Conservation (phyloP, 306 rosid species). For the Gastrolobium bilobum region DNA sequence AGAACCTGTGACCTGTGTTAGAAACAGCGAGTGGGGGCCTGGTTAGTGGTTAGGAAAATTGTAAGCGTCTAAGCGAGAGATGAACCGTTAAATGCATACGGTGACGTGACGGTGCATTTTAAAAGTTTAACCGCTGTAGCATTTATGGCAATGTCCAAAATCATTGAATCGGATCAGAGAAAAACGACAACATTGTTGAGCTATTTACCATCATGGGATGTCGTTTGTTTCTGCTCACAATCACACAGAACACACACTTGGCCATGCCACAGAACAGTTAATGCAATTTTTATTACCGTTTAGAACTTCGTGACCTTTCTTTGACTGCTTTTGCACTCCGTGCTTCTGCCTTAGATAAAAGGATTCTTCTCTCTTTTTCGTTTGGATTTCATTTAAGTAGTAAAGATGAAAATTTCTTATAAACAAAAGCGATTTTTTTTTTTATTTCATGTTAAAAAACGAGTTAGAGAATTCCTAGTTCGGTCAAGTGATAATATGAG, state of each 20-base stretch:
- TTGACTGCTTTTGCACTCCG: not conserved
- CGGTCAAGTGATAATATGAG: too few relatives aligned
- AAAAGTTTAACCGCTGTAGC: constrained; percentile 52
- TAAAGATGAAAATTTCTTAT: too few relatives aligned
- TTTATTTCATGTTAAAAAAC: too few relatives aligned
- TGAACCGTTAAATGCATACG: constrained; percentile 35
- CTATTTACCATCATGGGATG: constrained; percentile 53
- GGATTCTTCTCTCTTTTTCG: not conserved
- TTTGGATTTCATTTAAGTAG: too few relatives aligned
- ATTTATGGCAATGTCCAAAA: constrained; percentile 54
- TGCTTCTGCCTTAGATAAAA: not conserved
- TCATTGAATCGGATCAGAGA: constrained; percentile 8
- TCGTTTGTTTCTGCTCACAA: not conserved
- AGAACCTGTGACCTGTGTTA: too few relatives aligned
- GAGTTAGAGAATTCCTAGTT: too few relatives aligned
- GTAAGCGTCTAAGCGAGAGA: not conserved
- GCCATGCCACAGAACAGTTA: not conserved
- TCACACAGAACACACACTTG: constrained; percentile 19
- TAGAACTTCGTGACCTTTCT: not conserved
- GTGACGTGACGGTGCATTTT: constrained; percentile 53
- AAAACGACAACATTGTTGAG: constrained; percentile 31
- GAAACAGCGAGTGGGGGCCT: too few relatives aligned
- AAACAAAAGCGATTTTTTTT: too few relatives aligned
- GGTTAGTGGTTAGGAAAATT: not conserved
- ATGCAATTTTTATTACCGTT: not conserved